Base-by-base conservation (phyloP, 345 rosid species). In the Brassica cretica region DNA sequence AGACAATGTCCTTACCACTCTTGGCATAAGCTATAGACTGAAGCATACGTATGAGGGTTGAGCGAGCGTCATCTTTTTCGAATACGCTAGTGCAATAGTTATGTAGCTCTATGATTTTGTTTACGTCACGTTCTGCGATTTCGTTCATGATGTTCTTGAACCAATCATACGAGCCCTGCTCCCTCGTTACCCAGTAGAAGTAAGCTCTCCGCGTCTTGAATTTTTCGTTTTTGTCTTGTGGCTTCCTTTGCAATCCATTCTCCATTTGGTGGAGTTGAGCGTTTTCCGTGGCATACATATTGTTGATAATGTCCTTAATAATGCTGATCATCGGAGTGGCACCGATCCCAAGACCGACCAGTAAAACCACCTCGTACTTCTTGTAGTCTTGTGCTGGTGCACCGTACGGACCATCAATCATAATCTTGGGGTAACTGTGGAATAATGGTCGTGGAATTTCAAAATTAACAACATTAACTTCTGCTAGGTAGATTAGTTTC, bases 281-380 rank as follows among this genome's bases (percentile, higher is more conserved):
- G 2, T 78, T 60, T 66, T 88, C 85, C 16, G 73, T 87, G 27
- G 82, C 80, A 41, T 71, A 82, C 2, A 84, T 86, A 80, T 89
- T 89, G 81, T 68, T 85, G 44, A 86, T 87, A 66, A 91, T 87
- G 84, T 91, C 97, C 81, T 88, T 89, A 9, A 89, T 75, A 10
- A 91, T 89, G 84, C 97, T 91, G 81, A 91, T 91, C 93, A 91
- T 88, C 0, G 94, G 97, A 5, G 97, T 91, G 35, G 94, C 97
- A 55, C 94, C 97, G 6, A 91, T 91, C 61, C 97, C 94, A 27
- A 91, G 82, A 8, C 92, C 97, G 0, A 89, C 84, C 0, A 91
- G 85, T 24, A 91, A 65, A 12, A 91, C 87, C 29, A 91, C 90
- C 58, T 91, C 91, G 15, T 88, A 88, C 68, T 87, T 78, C 81